A percentile compares a stretch with the other conserved stretches of the same genome.
Conservation (phyloP, 1,139 yeast genomes). For the Yarrowia galli region DNA sequence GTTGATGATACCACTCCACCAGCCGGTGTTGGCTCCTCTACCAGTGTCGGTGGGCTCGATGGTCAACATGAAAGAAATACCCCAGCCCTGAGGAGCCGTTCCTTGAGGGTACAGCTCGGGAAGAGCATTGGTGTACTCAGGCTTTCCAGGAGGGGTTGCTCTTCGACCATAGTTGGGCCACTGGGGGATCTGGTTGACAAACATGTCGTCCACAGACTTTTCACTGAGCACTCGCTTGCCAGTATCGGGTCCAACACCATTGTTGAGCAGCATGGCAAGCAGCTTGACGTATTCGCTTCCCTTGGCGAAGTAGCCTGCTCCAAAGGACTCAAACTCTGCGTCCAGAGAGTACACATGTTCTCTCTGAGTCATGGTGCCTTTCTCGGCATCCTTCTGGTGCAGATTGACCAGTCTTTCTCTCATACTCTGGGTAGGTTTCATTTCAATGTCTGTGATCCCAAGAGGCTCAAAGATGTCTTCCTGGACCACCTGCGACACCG, state of each 20-base stretch:
- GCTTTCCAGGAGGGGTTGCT: conserved; percentile 42
- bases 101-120: conserved; percentile 43
- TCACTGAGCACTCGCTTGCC: conserved; percentile 50
- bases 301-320: conserved; percentile 59
- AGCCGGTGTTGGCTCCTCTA: conserved; percentile 53
- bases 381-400: conserved; percentile 13
- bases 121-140: conserved; percentile 42
- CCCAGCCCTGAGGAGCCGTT: conserved; percentile 46
- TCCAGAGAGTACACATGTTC: conserved; percentile 7
- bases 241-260: conserved; percentile 49
- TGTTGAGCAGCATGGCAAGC: conserved; percentile 57
- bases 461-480: conserved; percentile 23
- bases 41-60: conserved; percentile 51
- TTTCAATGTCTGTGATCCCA: conserved; percentile 14
- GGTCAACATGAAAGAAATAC: conserved; percentile 41
- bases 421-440: conserved; percentile 13
- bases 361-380: conserved; percentile 10
- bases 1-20: conserved; percentile 50
- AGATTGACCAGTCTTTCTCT: conserved; percentile 4
- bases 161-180: conserved; percentile 43
- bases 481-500: conserved; percentile 20
- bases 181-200: conserved; percentile 44
- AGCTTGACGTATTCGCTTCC: conserved; percentile 57
- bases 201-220: conserved; percentile 44
- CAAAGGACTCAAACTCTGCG: conserved; percentile 43